Evolutionary conservation across 768 basidiomycete species (phyloP).

Genomic region (Termitomyces sp.): DNA sequence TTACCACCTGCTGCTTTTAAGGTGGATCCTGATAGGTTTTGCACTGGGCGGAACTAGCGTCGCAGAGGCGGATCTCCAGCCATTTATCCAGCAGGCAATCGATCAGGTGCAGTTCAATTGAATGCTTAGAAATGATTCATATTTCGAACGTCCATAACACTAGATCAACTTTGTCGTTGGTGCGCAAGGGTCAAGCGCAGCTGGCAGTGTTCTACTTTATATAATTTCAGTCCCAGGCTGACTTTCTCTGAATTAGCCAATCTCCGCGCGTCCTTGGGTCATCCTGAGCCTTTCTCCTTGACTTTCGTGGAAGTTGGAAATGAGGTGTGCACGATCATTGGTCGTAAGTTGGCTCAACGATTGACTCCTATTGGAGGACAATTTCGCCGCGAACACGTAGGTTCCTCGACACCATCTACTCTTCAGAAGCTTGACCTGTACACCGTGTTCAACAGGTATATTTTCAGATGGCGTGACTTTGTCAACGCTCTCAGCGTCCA

Average conservation of each 20-base stretch:
- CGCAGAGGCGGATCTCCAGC: conserved; percentile 35
- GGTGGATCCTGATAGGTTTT: conserved; percentile 31
- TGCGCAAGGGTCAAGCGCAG: conserved; percentile 30
- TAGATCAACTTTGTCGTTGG: conserved; percentile 59
- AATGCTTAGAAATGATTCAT: neutral
- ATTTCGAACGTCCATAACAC: neutral
- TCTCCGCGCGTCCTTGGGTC: conserved; percentile 52
- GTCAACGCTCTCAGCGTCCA: conserved; percentile 31
- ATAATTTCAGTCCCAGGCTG: neutral
- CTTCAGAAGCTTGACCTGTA: neutral
- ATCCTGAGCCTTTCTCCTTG: conserved; percentile 46
- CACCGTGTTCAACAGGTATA: conserved; percentile 27
- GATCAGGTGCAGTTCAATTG: conserved; percentile 30
- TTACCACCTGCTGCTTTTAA: neutral
- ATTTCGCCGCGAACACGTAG: conserved; percentile 18
- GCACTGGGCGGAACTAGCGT: conserved; percentile 41
- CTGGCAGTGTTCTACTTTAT: conserved; percentile 18
- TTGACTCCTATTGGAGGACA: conserved; percentile 11
- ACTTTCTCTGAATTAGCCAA: conserved; percentile 32
- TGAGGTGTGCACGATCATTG: conserved; percentile 29
- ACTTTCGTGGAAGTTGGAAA: conserved; percentile 55
- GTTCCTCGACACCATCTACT: neutral
- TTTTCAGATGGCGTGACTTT: conserved; percentile 44
- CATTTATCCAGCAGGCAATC: conserved; percentile 51
- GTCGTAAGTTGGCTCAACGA: neutral